phyloP scores from a whole-genome alignment of 1,284 basidiomycete genomes.

The Puccinia triticina region DNA sequence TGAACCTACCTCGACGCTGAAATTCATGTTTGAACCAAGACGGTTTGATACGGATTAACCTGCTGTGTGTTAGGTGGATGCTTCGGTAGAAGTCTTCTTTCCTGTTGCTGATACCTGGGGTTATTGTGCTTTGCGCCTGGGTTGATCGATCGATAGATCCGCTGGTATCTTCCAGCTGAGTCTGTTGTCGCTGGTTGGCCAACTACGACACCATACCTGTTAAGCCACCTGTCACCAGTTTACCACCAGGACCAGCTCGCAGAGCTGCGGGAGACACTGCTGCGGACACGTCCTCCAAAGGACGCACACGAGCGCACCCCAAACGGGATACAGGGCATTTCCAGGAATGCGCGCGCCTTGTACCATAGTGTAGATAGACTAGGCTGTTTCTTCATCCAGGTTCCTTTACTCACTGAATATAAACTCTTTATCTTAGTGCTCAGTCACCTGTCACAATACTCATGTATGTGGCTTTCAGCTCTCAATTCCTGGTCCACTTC shows the following conservation, averaged over 20 bases:
- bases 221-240: conserved; percentile 3
- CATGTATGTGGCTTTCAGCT: too few species aligned
- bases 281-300: conserved; percentile 43
- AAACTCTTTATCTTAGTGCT: too few species aligned
- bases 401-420: too few species aligned
- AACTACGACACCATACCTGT: neutral
- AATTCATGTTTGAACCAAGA: conserved; percentile 42
- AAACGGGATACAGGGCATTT: too few species aligned
- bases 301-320: too few species aligned
- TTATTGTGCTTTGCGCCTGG: neutral
- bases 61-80: neutral
- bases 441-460: too few species aligned
- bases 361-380: too few species aligned
- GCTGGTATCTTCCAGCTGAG: neutral
- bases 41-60: neutral
- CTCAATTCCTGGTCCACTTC: too few species aligned
- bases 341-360: too few species aligned
- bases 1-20: conserved; percentile 48
- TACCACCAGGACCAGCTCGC: neutral
- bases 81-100: neutral
- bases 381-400: too few species aligned
- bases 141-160: conserved; percentile 19
- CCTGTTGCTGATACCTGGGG: neutral
- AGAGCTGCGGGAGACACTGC: conserved; percentile 5
- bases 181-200: neutral